These are phyloP conservation scores for Bombardia bombarda DNA, from an alignment of 495 filamentous ascomycete species.

Conservation along the genomic window DNA sequence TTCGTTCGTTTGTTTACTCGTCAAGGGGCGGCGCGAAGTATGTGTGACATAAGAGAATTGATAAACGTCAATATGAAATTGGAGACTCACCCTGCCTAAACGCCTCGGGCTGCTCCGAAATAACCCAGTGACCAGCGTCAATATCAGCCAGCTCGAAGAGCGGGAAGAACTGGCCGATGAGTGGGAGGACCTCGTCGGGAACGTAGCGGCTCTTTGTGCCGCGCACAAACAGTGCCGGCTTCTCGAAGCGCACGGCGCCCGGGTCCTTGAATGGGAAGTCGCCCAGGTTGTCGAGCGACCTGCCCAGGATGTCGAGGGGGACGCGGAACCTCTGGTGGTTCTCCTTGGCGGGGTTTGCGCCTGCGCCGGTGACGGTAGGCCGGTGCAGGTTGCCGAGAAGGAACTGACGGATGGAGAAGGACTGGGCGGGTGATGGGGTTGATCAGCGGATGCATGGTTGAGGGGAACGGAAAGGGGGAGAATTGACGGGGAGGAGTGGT, in stretches of 20 bases:
- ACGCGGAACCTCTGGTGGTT: conserved; percentile 34
- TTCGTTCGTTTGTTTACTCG: too few relatives aligned
- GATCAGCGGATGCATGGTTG: neutral
- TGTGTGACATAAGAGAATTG: too few relatives aligned
- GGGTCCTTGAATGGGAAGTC: conserved; percentile 79
- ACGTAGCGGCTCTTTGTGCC: conserved; percentile 82
- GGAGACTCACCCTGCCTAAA: conserved; percentile 67
- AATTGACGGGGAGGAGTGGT: neutral
- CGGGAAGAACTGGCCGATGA: conserved; percentile 87
- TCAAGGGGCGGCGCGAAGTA: too few relatives aligned
- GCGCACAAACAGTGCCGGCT: conserved; percentile 74
- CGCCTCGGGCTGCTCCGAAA: conserved; percentile 81
- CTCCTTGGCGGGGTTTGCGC: neutral
- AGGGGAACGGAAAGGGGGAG: neutral
- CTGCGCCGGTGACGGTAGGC: conserved; percentile 1
- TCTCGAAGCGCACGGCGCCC: conserved; percentile 53
- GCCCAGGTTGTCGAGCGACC: conserved; percentile 50
- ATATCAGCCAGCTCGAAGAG: conserved; percentile 71
- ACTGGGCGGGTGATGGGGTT: conserved; percentile 32
- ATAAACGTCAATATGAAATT: conserved; percentile 2
- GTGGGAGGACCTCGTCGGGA: conserved; percentile 75
- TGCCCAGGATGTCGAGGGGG: conserved; percentile 32
- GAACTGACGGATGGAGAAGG: conserved; percentile 77
- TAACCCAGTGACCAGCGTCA: conserved; percentile 89
- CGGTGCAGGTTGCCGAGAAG: conserved; percentile 81